Evolutionary conservation across 768 basidiomycete genomes (phyloP), one percentile per base, ranked within the genome.

Genomic region (Rhodotorula babjevae): DNA sequence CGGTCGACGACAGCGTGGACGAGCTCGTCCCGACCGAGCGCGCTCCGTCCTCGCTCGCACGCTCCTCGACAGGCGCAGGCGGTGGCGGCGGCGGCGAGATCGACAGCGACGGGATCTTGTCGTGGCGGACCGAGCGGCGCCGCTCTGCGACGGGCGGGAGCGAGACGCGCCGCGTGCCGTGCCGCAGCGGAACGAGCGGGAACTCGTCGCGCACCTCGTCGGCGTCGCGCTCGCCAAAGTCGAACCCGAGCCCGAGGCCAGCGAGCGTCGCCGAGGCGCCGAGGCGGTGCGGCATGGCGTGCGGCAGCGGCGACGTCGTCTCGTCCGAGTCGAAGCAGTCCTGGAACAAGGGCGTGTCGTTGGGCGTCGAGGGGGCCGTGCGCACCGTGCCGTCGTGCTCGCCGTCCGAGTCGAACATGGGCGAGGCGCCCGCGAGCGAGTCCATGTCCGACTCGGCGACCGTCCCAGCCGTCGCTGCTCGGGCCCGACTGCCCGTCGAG

Each of bases 311-410:
- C 44, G 61, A 65, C 19, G 55, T 56, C 60, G 36, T 50, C 15
- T 73, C 72, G 53, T 73, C 68, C 46, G 63, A 59, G 11, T 68
- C 65, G 61, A 69, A 69, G 57, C 68, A 73, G 27, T 63, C 68
- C 27, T 60, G 68, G 15, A 63, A 25, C 0, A 46, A 31, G 21
- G 72, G 72, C 44, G 72, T 73, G 42, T 73, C 68, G 68, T 73
- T 73, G 21, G 72, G 72, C 31, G 72, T 73, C 42, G 68, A 66
- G 3, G 72, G 72, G 1, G 72, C 72, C 10, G 72, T 73, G 15
- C 68, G 61, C 19, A 52, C 57, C 57, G 72, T 69, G 0, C 47
- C 52, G 5, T 49, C 55, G 31, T 40, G 33, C 14, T 15, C 53
- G 23, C 16, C 33, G 40, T 65, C 67, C n/a, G 42, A 40, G n/a